Evolutionary conservation across 176 grass and related monocot genomes (phyloP), one percentile per base, ranked within the genome.

Genomic region (Carex parvula): DNA sequence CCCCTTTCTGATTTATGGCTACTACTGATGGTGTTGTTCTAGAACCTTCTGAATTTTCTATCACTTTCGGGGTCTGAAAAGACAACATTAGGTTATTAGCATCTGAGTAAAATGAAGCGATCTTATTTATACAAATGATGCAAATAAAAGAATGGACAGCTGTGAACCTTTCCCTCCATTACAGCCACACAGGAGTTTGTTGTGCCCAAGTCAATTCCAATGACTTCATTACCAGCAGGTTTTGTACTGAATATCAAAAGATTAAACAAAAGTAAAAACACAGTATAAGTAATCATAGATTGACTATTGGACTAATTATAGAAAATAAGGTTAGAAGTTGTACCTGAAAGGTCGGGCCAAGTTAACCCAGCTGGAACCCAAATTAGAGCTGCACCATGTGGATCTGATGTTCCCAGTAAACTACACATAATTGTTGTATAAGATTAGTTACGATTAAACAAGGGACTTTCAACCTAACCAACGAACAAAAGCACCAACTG

Each of bases 41-140:
- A 12, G 90, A 87, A 85, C 92, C 92, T 90, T 94, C 90, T 64
- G 89, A 83, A 44, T 94, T 94, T 70, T 94, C 92, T 88, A 94
- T 92, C 61, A 94, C 92, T 85, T 94, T 90, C 11, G 92, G 90
- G 58, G 58, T 94, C 92, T 94, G 81, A 46, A 42, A 15, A 13
- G 18, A 56, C 79, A 61, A 62, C 39, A 64, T 11, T 35, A 64
- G 22, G 3, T 70, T 13, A 83, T 57, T 57, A 78, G 32, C 26
- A 78, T 78, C 52, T 11, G 3, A 74, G 50, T 74, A 78, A 8
- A 3, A 57, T 78, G 50, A 10, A 33, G 73, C 17, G 26, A 56
- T 16, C 24, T 18, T 9, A 78, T 17, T 77, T 32, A 13, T 17
- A 78, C 8, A 78, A 78, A 20, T 37, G 21, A 22, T 39, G 82